phyloP scores from a whole-genome alignment of 441 rosid genomes.

The Gossypium trilobum region DNA sequence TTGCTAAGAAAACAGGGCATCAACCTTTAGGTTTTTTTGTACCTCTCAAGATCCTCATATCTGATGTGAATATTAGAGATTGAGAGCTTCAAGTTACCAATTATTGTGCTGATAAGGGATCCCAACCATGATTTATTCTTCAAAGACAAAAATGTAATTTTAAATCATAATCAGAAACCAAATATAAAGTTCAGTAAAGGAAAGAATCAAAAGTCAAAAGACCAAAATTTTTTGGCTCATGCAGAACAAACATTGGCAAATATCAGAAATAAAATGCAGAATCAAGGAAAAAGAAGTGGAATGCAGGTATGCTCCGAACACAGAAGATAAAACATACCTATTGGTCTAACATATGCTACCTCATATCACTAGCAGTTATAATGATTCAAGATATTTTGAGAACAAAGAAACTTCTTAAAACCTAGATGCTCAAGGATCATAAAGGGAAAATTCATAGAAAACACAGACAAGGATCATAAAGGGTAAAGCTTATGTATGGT shows the following conservation, averaged over 20 bases:
- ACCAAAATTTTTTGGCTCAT: background rate
- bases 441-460: background rate
- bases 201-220: constrained; percentile 1
- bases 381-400: background rate
- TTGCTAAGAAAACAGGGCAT: constrained; percentile 7
- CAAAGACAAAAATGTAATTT: constrained; percentile 21
- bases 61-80: constrained; percentile 94
- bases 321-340: background rate
- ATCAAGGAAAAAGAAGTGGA: background rate
- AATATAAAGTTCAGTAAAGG: background rate
- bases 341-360: background rate
- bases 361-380: background rate
- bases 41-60: constrained; percentile 97
- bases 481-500: background rate
- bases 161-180: constrained; percentile 11
- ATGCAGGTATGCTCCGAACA: background rate
- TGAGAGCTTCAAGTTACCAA: constrained; percentile 95
- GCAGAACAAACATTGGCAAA: background rate
- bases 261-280: constrained; percentile 5
- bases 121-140: constrained; percentile 97
- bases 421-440: background rate
- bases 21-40: constrained; percentile 12
- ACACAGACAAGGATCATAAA: background rate
- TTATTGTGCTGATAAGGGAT: constrained; percentile 77
- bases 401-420: background rate